Conservation (phyloP, 2,329 filamentous ascomycete genomes). For the Colletotrichum truncatum region DNA sequence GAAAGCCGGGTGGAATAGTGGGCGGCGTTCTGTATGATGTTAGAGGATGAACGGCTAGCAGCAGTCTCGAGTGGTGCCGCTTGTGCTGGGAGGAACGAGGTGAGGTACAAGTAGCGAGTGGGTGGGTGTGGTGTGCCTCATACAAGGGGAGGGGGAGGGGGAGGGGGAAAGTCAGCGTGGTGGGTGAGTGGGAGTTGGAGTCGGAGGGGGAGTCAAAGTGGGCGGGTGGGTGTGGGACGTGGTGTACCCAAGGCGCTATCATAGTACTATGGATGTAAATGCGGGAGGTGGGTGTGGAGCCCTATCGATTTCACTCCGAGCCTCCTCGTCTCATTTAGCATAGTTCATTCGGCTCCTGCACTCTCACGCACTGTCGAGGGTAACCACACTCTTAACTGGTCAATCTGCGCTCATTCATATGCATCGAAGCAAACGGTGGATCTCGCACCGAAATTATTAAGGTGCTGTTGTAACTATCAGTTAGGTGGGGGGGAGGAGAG, state of each 20-base stretch:
- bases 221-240: neutral
- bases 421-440: constrained; percentile 26
- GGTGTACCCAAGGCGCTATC: too few relatives aligned
- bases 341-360: constrained; percentile 1
- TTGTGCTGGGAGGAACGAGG: neutral
- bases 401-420: constrained; percentile 11
- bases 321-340: neutral
- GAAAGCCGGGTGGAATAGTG: constrained; percentile 24
- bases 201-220: constrained; percentile 25
- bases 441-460: constrained; percentile 30
- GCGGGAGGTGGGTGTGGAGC: constrained; percentile 27
- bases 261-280: too few relatives aligned
- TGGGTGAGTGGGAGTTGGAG: constrained; percentile 25
- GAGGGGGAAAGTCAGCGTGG: neutral
- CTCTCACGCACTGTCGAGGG: neutral
- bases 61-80: constrained; percentile 21
- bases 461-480: constrained; percentile 9
- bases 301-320: neutral
- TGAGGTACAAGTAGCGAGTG: neutral
- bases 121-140: constrained; percentile 19
- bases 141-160: constrained; percentile 8
- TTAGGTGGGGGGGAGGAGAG: neutral
- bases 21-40: constrained; percentile 20
- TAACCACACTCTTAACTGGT: constrained; percentile 17
- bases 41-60: neutral